phyloP scores from a whole-genome alignment of 306 rosid genomes.

The Gynostemma pentaphyllum region DNA sequence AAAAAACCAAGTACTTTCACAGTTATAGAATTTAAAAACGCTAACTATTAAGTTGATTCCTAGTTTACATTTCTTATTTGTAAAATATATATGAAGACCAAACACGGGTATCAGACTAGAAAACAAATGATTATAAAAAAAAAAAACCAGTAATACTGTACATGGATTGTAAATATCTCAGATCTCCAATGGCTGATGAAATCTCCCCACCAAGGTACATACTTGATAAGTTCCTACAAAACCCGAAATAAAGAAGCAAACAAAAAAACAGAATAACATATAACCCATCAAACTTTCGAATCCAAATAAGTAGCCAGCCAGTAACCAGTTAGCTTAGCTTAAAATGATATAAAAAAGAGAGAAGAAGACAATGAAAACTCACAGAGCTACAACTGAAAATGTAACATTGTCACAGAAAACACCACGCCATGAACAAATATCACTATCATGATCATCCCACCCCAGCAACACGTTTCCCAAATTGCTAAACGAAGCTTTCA shows the following conservation, averaged over 20 bases:
- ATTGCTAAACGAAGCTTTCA: conserved; percentile 64
- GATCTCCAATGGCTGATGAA: conserved; percentile 73
- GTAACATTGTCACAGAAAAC: conserved; percentile 61
- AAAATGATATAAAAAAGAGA: too few relatives aligned
- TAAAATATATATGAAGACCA: too few relatives aligned
- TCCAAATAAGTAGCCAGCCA: too few relatives aligned
- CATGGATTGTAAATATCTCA: conserved; percentile 51
- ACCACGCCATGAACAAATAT: conserved; percentile 94
- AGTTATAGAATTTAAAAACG: too few relatives aligned
- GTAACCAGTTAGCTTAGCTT: too few relatives aligned
- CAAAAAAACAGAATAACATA: too few relatives aligned
- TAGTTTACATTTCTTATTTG: too few relatives aligned
- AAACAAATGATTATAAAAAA: background rate
- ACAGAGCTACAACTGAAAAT: conserved; percentile 68
- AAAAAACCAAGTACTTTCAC: too few relatives aligned
- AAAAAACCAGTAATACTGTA: conserved; percentile 15
- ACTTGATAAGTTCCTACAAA: conserved; percentile 58
- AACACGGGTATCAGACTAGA: background rate
- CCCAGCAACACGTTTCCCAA: conserved; percentile 66
- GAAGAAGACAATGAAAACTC: conserved; percentile 18
- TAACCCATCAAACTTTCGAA: background rate
- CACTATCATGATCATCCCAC: conserved; percentile 70
- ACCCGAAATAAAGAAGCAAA: background rate
- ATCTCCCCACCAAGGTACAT: conserved; percentile 78
- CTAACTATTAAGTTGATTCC: too few relatives aligned